phyloP scores from a whole-genome alignment of 768 basidiomycete genomes.

The Tulasnella calospora region DNA sequence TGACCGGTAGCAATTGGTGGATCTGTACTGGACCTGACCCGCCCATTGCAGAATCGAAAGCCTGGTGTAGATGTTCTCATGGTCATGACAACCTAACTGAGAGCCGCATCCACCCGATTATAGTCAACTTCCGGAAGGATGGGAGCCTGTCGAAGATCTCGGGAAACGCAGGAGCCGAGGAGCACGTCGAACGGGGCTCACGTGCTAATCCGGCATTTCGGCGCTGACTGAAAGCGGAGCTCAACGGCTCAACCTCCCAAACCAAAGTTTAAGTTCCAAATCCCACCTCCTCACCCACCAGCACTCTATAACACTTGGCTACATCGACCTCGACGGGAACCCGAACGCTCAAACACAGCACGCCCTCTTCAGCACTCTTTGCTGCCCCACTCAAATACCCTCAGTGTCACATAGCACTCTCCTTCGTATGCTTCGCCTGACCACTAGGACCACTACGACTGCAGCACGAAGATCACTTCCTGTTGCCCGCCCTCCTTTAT shows the following conservation, averaged over 20 bases:
- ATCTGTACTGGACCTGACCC: neutral
- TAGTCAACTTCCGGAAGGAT: neutral
- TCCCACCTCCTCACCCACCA: neutral
- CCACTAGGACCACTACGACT: neutral
- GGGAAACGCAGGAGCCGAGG: neutral
- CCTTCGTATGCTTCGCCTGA: slow-evolving; percentile 19
- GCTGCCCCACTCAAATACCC: neutral
- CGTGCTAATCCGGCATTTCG: slow-evolving; percentile 1
- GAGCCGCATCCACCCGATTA: neutral
- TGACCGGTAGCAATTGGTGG: neutral
- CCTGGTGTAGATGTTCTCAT: neutral
- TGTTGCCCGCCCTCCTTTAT: neutral
- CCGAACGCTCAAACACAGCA: neutral
- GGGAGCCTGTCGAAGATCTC: neutral
- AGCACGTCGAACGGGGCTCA: neutral
- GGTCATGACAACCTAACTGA: neutral
- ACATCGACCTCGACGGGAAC: neutral
- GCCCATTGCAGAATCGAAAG: neutral
- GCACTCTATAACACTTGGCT: neutral
- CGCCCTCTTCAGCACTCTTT: neutral
- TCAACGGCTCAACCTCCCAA: neutral
- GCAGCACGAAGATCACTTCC: slow-evolving; percentile 14
- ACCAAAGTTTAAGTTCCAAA: neutral
- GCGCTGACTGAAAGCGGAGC: slow-evolving; percentile 2
- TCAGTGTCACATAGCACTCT: neutral